Conservation (phyloP, 495 filamentous ascomycete species). For the Podospora comata region DNA sequence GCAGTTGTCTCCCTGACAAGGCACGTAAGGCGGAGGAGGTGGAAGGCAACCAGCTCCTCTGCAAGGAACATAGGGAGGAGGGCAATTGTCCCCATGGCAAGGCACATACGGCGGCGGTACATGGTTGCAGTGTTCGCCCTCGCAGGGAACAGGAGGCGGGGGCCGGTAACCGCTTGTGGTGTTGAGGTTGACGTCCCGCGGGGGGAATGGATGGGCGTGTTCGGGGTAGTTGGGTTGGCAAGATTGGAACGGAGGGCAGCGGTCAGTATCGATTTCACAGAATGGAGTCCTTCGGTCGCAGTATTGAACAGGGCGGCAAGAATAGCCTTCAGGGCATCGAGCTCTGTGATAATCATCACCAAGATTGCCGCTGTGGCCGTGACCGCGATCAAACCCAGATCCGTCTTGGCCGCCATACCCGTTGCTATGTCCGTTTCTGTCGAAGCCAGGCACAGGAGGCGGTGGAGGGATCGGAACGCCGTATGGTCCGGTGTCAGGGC, state of each 20-base stretch:
- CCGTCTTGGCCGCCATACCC: too few relatives aligned
- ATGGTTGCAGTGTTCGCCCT: neutral
- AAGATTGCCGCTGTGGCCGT: neutral
- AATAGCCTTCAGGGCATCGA: constrained; percentile 16
- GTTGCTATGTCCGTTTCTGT: neutral
- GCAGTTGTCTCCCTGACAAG: neutral
- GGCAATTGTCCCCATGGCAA: neutral
- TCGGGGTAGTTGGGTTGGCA: constrained; percentile 15
- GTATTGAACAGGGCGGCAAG: constrained; percentile 17
- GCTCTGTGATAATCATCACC: constrained; percentile 1
- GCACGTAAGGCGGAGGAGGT: constrained; percentile 3
- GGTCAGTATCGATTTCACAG: constrained; percentile 15
- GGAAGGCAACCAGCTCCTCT: neutral
- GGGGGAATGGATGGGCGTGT: neutral
- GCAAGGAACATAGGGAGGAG: neutral
- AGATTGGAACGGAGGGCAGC: constrained; percentile 17
- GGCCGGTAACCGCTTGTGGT: neutral
- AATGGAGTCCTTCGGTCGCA: constrained; percentile 8
- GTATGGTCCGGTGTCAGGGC: too few relatives aligned
- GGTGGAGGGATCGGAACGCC: too few relatives aligned
- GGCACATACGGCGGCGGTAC: neutral
- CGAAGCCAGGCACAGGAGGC: too few relatives aligned
- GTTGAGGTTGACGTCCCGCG: neutral
- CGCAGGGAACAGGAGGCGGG: neutral
- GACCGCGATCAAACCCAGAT: constrained; percentile 4